Base-by-base conservation (phyloP, 1,284 basidiomycete genomes). In the Bondarzewia mesenterica region DNA sequence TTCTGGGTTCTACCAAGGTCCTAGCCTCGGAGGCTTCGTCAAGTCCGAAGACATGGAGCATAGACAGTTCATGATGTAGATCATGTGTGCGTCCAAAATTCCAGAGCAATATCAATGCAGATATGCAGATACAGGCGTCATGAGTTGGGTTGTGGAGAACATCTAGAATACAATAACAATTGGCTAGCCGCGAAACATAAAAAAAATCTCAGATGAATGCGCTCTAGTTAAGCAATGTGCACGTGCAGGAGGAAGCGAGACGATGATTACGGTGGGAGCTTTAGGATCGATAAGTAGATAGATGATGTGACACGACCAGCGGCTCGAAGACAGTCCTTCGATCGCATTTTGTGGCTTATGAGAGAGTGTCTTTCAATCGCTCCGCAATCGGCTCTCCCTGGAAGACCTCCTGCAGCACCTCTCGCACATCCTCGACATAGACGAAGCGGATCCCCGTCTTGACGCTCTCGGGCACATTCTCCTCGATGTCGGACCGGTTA, bases 381-480 rank as follows among this genome's bases (percentile, higher is more conserved):
- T 84, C 77, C 20, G 73, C 70, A 10, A 82, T 61, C 16, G 71
- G 65, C 54, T 79, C 73, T 7, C 77, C 82, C 29, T 71, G 74
- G 69, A 95, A 95, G 43, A 90, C 88, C 68, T 93, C 90, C 49
- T 81, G 75, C 55, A 94, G 65, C 3, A 96, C 92, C 68, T 95
- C 89, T 55, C 76, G 75, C 46, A 94, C 89, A 58, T 90, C 87
- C 61, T 95, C 91, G 44, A 95, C 93, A 60, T 91, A 96, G 50
- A 95, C 89, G 58, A 97, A 92, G 47, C 83, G 79, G 54, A 96
- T 93, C 21, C 93, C 93, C 14, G 82, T 85, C 77, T 96, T 96
- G 55, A 96, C 93, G 59, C 90, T 93, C 58, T 84, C 85, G 0
- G 92, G 93, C 0, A 96, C 93, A 61, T 96, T 96, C 71, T 93